These are phyloP conservation scores for Chlamydomonas sphaeroides DNA, from an alignment of 139 green algal species.

Conservation along the genomic window DNA sequence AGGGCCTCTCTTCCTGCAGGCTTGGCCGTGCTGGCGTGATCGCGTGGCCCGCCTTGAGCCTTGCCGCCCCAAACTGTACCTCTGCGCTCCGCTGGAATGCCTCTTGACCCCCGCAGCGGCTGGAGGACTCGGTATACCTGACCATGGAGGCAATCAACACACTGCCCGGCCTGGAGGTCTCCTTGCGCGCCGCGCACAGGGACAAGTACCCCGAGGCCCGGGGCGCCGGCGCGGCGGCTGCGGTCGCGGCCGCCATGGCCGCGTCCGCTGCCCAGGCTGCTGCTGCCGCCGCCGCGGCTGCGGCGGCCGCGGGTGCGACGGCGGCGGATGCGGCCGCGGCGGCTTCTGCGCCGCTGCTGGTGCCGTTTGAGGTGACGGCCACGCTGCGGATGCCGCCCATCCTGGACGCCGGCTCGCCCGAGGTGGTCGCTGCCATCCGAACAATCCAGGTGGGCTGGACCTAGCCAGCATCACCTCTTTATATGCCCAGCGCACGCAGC, in stretches of 20 bases:
- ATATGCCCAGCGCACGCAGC: no score
- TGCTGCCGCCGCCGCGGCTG: background rate
- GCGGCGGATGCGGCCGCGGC: slow-evolving; percentile 1
- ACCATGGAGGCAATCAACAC: slow-evolving; percentile 34
- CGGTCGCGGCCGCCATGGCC: slow-evolving; percentile 14
- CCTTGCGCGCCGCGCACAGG: background rate
- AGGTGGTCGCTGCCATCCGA: slow-evolving; percentile 5
- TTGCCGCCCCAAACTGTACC: no score
- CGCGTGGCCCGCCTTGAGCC: no score
- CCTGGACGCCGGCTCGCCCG: background rate
- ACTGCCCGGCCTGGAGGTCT: slow-evolving; percentile 45
- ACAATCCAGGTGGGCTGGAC: slow-evolving; percentile 32
- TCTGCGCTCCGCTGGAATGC: no score
- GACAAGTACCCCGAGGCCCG: background rate
- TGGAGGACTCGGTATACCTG: slow-evolving; percentile 25
- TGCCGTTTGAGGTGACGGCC: slow-evolving; percentile 45
- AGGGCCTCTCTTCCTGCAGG: no score
- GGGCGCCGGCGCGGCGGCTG: background rate
- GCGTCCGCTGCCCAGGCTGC: background rate
- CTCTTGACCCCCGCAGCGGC: background rate
- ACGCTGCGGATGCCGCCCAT: slow-evolving; percentile 43
- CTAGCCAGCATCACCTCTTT: no score
- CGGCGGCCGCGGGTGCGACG: background rate
- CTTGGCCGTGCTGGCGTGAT: no score
- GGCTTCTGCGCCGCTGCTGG: background rate